phyloP scores from a whole-genome alignment of 1,284 basidiomycete species.

The Rhodotorula sp. region DNA sequence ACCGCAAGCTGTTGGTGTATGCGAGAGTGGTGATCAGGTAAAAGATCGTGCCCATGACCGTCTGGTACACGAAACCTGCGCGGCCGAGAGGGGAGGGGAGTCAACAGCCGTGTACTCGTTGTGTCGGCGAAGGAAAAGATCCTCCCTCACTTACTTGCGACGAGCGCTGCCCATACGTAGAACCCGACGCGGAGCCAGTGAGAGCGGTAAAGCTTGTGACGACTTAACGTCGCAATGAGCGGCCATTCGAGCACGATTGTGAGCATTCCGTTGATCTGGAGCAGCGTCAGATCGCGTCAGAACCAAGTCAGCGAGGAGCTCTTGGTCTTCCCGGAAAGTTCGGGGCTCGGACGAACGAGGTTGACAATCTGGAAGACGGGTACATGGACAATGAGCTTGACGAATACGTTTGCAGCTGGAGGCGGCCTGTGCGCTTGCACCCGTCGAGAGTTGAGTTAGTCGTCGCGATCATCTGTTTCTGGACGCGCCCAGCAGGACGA shows the following conservation, averaged over 20 bases:
- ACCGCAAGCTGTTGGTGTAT: slow-evolving; percentile 6
- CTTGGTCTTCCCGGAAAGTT: neutral
- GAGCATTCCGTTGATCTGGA: slow-evolving; percentile 55
- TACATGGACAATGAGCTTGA: slow-evolving; percentile 66
- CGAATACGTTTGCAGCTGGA: slow-evolving; percentile 61
- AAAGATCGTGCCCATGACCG: slow-evolving; percentile 31
- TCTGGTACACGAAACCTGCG: slow-evolving; percentile 32
- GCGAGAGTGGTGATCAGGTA: slow-evolving; percentile 23
- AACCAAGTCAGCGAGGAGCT: neutral
- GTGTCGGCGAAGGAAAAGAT: rapidly evolving
- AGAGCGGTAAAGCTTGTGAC: slow-evolving; percentile 18
- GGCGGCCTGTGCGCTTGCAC: slow-evolving; percentile 59
- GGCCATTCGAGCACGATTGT: slow-evolving; percentile 62
- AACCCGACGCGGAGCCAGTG: slow-evolving; percentile 14
- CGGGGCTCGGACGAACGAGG: slow-evolving; percentile 48
- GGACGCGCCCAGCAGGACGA: slow-evolving; percentile 40
- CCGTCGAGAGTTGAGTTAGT: neutral
- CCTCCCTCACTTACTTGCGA: slow-evolving; percentile 26
- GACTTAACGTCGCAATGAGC: slow-evolving; percentile 23
- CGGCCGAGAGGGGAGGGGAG: rapidly evolving
- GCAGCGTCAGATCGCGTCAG: neutral
- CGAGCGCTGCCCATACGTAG: slow-evolving; percentile 27
- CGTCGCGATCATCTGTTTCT: neutral
- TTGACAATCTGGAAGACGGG: slow-evolving; percentile 68
- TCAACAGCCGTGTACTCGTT: too few species aligned